Conservation (phyloP, 352 stramenopile genomes). For the Thraustochytrium sp. region DNA sequence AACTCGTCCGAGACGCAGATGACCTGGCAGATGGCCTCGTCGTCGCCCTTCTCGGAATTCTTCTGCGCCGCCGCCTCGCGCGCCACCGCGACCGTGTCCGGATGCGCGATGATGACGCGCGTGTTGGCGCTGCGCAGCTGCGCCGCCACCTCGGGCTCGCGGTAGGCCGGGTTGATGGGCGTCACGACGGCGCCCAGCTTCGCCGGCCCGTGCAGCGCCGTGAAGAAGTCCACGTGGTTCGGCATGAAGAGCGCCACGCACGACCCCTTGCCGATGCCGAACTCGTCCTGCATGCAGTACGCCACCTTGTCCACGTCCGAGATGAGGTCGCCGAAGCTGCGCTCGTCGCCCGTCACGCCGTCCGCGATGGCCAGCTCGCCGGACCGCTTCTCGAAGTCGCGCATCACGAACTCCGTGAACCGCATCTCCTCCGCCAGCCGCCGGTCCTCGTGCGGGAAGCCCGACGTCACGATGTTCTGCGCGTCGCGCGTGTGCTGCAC, state of each 20-base stretch:
- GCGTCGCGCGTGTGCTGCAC: too few relatives aligned
- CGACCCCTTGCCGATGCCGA: not conserved
- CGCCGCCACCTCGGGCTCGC: slow-evolving; percentile 54
- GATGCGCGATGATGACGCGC: slow-evolving; percentile 60
- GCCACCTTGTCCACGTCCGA: not conserved
- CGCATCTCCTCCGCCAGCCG: not conserved
- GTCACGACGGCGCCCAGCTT: slow-evolving; percentile 59
- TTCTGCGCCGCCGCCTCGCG: slow-evolving; percentile 54
- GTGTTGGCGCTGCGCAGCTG: slow-evolving; percentile 57
- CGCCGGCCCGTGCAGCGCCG: slow-evolving; percentile 58
- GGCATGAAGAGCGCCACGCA: not conserved
- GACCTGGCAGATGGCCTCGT: not conserved
- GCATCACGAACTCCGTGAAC: slow-evolving; percentile 17
- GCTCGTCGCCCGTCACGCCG: not conserved
- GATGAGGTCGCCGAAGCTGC: not conserved
- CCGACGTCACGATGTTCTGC: too few relatives aligned
- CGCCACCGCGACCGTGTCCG: slow-evolving; percentile 55
- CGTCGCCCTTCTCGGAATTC: not conserved
- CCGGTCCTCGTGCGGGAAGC: too few relatives aligned
- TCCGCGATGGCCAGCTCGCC: not conserved
- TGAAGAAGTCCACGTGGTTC: slow-evolving; percentile 59
- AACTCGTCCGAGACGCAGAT: not conserved
- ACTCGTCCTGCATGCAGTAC: not conserved
- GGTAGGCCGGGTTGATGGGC: slow-evolving; percentile 65
- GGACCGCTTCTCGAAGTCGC: not conserved